Percentiles rank a stretch among this genome's conserved stretches.
These are phyloP conservation scores for Talaromyces proteolyticus DNA, from an alignment of 495 filamentous ascomycete genomes.

Conservation along the genomic window DNA sequence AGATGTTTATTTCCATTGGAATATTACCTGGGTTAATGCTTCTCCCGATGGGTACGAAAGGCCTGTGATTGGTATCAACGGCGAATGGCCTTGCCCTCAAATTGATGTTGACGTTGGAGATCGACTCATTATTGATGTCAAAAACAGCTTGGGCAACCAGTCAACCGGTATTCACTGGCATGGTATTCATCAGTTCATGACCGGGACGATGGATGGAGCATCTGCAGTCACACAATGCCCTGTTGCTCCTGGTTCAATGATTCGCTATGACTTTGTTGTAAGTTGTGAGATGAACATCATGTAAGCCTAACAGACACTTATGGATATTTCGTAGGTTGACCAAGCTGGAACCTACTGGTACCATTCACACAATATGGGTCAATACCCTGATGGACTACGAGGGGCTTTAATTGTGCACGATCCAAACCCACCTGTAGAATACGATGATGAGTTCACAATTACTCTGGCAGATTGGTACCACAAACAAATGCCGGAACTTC, in stretches of 20 bases:
- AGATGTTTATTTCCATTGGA: conserved; percentile 52
- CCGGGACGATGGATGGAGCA: conserved; percentile 58
- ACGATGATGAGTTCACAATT: conserved; percentile 61
- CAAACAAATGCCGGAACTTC: conserved; percentile 51
- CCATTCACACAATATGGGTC: conserved; percentile 65
- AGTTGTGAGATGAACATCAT: conserved; percentile 21
- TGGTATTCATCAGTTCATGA: conserved; percentile 57
- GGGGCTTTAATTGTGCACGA: conserved; percentile 72
- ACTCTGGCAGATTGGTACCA: conserved; percentile 55
- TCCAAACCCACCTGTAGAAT: conserved; percentile 55
- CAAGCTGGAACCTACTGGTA: conserved; percentile 86
- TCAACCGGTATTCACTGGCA: conserved; percentile 68
- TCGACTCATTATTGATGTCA: conserved; percentile 62
- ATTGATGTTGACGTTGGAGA: conserved; percentile 70
- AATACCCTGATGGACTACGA: conserved; percentile 77
- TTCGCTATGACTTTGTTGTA: conserved; percentile 73
- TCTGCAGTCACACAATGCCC: conserved; percentile 62
- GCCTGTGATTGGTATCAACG: conserved; percentile 76
- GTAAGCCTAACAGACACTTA: conserved; percentile 23
- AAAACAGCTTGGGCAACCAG: conserved; percentile 71
- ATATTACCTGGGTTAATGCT: conserved; percentile 73
- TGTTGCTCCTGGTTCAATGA: conserved; percentile 48
- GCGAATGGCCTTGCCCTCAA: conserved; percentile 68
- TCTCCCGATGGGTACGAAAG: conserved; percentile 73
- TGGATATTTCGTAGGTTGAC: conserved; percentile 43